Percentiles rank a stretch among this genome's conserved stretches.
Evolutionary conservation across 306 rosid species (phyloP).

Genomic region (Quercus berberidifolia): DNA sequence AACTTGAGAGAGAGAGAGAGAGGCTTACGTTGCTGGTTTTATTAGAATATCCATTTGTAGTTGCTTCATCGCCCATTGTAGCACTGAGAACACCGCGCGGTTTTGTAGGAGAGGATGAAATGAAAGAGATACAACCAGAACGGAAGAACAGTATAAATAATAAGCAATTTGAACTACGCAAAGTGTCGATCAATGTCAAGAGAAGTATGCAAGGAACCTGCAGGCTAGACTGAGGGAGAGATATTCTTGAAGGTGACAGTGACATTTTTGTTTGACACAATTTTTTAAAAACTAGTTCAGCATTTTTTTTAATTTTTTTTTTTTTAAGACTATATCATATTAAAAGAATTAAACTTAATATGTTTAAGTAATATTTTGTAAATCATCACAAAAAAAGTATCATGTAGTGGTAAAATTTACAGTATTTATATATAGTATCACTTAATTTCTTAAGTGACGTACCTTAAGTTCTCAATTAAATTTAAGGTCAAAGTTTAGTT

Average conservation of each 20-base stretch:
- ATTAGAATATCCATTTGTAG: neutral
- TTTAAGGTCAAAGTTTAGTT: too few relatives aligned
- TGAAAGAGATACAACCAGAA: neutral
- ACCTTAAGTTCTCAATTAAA: too few relatives aligned
- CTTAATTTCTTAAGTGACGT: too few relatives aligned
- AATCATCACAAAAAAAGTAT: too few relatives aligned
- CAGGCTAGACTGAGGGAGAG: neutral
- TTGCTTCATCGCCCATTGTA: constrained; percentile 11
- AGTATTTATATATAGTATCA: too few relatives aligned
- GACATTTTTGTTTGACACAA: constrained; percentile 4
- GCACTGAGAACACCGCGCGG: neutral
- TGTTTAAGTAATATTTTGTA: too few relatives aligned
- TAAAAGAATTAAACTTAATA: too few relatives aligned
- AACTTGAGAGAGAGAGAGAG: too few relatives aligned
- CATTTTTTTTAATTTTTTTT: too few relatives aligned
- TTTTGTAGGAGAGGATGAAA: neutral
- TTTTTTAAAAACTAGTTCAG: too few relatives aligned
- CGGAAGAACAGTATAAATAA: neutral
- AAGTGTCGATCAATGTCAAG: neutral
- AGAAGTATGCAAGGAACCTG: neutral
- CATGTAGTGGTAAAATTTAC: too few relatives aligned
- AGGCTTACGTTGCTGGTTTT: constrained; percentile 20
- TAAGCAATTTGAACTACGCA: neutral
- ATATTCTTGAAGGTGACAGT: neutral
- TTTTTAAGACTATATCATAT: too few relatives aligned